Conservation (phyloP, 331 rosid species). For the Acacia concinna region DNA sequence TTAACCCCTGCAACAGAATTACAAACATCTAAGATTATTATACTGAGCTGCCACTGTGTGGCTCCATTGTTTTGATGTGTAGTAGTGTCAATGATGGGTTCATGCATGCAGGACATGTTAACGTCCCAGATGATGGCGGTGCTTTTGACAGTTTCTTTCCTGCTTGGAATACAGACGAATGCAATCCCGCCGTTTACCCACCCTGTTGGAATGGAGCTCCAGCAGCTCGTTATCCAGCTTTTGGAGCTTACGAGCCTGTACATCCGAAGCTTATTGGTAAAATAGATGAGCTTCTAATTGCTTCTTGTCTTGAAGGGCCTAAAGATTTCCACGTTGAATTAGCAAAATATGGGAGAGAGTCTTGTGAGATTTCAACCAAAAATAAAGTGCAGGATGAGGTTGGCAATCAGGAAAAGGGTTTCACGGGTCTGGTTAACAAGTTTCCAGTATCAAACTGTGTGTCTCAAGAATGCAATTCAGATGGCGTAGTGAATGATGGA, state of each 20-base stretch:
- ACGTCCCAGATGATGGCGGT: slow-evolving; percentile 39
- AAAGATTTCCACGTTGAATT: slow-evolving; percentile 28
- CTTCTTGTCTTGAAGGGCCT: slow-evolving; percentile 40
- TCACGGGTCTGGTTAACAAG: slow-evolving; percentile 35
- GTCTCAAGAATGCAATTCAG: slow-evolving; percentile 42
- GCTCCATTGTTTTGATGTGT: neutral
- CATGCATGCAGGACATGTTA: slow-evolving; percentile 39
- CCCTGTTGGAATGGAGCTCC: slow-evolving; percentile 96
- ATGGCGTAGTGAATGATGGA: slow-evolving; percentile 39
- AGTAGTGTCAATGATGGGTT: neutral
- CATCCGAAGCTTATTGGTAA: slow-evolving; percentile 39
- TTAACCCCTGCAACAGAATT: neutral
- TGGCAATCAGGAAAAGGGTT: slow-evolving; percentile 38
- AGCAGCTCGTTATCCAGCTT: slow-evolving; percentile 42
- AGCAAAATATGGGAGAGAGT: slow-evolving; percentile 31
- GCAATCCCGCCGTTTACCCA: slow-evolving; percentile 73
- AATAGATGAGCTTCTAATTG: slow-evolving; percentile 35
- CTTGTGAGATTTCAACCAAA: slow-evolving; percentile 41
- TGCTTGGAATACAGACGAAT: slow-evolving; percentile 45
- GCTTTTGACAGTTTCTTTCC: slow-evolving; percentile 31
- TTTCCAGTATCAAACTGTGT: slow-evolving; percentile 34
- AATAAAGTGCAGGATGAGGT: slow-evolving; percentile 25
- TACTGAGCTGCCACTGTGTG: neutral
- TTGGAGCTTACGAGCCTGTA: slow-evolving; percentile 18
- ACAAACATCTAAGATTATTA: neutral